Evolutionary conservation across 768 basidiomycete species (phyloP), one percentile per base, ranked within the genome.

Genomic region (Kondoa subrosea): DNA sequence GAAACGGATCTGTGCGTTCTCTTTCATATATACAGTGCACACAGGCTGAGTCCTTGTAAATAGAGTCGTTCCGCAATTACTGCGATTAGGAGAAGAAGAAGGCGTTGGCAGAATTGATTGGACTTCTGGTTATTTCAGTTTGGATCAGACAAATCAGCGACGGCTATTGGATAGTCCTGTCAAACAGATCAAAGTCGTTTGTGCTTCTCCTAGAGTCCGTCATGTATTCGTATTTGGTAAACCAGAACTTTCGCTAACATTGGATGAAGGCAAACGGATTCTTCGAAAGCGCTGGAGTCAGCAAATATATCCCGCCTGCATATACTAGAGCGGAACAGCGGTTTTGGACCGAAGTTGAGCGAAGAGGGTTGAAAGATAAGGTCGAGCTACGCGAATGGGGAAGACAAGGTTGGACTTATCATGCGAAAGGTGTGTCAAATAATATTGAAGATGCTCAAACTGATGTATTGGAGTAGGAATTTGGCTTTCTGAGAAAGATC

Each of bases 91-190:
- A 25, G 67, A 70, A 2, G 70, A 72, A 21, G 69, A 68, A 1
- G 66, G 67, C 0, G 67, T 70, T 12, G 66, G 69, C 29, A 68
- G 29, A 86, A 74, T 82, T 31, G 88, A 95, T 75, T 79, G 96
- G 74, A 99, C 95, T 4, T 91, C 87, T 73, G 95, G 95, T 14
- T 99, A 99, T 78, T 97, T 99, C 75, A 88, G 88, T 4, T 79
- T 97, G 33, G 88, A 87, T 74, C 79, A 81, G 68, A 83, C 82
- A 15, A 97, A 97, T 76, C 88, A 89, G 74, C 79, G 84, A 31
- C 79, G 85, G 15, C 80, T 95, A 29, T 75, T 81, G 27, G 79
- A 81, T 14, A 81, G 83, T 0, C 80, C 81, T 31, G 77, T 76
- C 73, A 2, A 71, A 71, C 66, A 67, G 29, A 86, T 86, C 65